Base-by-base conservation (phyloP, 345 rosid species). In the Xanthoceras sorbifolium region DNA sequence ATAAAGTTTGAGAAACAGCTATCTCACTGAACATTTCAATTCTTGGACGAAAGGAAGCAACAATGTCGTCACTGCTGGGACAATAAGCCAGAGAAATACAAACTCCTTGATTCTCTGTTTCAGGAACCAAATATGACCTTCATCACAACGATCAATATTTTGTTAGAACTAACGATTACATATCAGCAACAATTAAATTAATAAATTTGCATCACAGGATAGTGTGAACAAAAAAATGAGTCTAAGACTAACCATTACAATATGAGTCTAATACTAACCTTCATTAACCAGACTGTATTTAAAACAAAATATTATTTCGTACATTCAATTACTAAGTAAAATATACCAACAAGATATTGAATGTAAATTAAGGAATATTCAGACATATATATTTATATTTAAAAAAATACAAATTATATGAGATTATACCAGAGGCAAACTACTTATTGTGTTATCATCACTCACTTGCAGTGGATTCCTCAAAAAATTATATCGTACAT, bases 21-120 rank as follows among this genome's bases (percentile, higher is more conserved):
- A 84, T 70, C 71, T 84, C 95, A 31, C 64, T 79, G 48, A 84
- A 65, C 65, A 82, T 65, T 65, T 86, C 87, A 32, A 86, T 82
- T 83, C 82, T 87, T 7, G 98, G 97, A 73, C 99, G 97, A 70
- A 85, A 95, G 9, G 97, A 84, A 73, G 92, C 94, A 71, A 95
- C 88, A 29, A 91, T 78, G 76, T 89, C 89, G 46, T 89, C 83
- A 15, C 82, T 87, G 68, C 76, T 67, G 38, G 87, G 83, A 77
- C 89, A 87, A 77, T 87, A 85, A 44, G 98, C 87, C 65, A 91
- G 87, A 48, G 98, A 90, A 22, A 91, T 90, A 77, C 99, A 95
- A 23, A 88, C 92, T 78, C 97, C 99, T 84, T 80, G 85, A 81
- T 86, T 83, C 72, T 77, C 88, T 12, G 91, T 82, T 78, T 81